Evolutionary conservation across 169 alveolate species (phyloP), one percentile per base, ranked within the genome.

Genomic region (Neospora caninum): DNA sequence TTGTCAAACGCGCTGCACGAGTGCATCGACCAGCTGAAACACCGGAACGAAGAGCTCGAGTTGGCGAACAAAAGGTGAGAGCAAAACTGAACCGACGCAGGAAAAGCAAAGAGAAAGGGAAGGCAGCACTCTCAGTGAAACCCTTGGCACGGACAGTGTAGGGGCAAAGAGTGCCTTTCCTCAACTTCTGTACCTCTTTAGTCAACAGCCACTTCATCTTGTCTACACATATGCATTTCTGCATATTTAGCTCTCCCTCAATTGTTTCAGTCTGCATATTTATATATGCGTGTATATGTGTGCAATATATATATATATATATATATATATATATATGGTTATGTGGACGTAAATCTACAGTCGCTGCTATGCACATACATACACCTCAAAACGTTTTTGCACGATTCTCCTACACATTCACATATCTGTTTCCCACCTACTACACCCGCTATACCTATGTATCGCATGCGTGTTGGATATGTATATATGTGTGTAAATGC

Each of bases 1-100:
- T 6, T 82, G 25, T 82, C 89, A 7, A 82, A 82, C 38, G 89
- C 89, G n/a, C 64, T 82, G 34, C 89, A 82, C 89, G 89, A 82
- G 53, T 82, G 89, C 41, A 82, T 82, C 67, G 89, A 82, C 64
- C 89, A 82, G 89, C 89, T 82, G 67, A 82, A 82, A 34, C 89
- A 41, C 43, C 64, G 67, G 6, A 82, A 82, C 64, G 89, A 82
- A 41, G 89, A 82, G 38, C 64, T 82, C 67, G 89, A 82, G 64
- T 27, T 38, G 53, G 64, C 25, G 20, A 82, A 82, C 64, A 82
- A 82, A 42, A 18, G 67, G 89, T 82, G 67, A 42, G 89, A 41
- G 22, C 22, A 38, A 78, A 29, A 22, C 31, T 10, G 73, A 64
- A 64, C 31, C 4, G 34, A 64, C 4, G 31, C n/a, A 1, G 31